Base-by-base conservation (phyloP, 108 stramenopile genomes). In the Poteriospumella lacustris region DNA sequence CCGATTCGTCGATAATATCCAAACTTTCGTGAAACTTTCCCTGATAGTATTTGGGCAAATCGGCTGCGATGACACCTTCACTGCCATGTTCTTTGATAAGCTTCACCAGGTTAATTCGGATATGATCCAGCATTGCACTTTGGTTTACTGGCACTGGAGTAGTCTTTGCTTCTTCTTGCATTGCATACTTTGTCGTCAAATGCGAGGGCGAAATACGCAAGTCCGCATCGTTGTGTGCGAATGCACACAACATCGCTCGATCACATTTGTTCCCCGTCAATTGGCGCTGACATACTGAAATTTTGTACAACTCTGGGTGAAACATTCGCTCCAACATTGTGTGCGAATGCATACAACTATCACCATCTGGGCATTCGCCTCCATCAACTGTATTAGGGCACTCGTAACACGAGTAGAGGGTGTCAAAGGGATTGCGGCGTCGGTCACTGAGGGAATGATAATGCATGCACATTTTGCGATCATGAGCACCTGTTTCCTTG, bases 221-320 rank as follows among this genome's bases (percentile, higher is more conserved):
- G 36, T 64, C 60, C 5, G 9, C 60, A 34, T 64, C 12, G 5
- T 19, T 31, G 60, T 64, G 60, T 34, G 60, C 60, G 36, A 64
- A 64, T 64, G 60, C 60, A 64, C 60, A 64, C 5, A 64, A 64
- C 9, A 31, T 12, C 5, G 33, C 60, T 5, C 60, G 60, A 31
- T 64, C 60, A 33, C 60, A 64, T 3, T 31, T 5, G 9, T 9
- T 31, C 28, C 60, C 60, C 28, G 15, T 24, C 5, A 34, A 33
- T 34, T 3, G 5, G 15, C 60, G 15, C 36, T 64, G 60, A 64
- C 60, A 64, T 24, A 31, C 36, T 3, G 60, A 64, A 64, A 24
- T 64, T 64, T 64, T 64, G 31, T 31, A 64, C 12, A 64, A 24
- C 5, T 64, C 60, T 31, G 60, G 60, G 36, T 64, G 60, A 64